A percentile compares a stretch with the other conserved stretches of the same genome.
These are phyloP conservation scores for Daldinia concentrica DNA, from an alignment of 495 filamentous ascomycete genomes.

Conservation along the genomic window DNA sequence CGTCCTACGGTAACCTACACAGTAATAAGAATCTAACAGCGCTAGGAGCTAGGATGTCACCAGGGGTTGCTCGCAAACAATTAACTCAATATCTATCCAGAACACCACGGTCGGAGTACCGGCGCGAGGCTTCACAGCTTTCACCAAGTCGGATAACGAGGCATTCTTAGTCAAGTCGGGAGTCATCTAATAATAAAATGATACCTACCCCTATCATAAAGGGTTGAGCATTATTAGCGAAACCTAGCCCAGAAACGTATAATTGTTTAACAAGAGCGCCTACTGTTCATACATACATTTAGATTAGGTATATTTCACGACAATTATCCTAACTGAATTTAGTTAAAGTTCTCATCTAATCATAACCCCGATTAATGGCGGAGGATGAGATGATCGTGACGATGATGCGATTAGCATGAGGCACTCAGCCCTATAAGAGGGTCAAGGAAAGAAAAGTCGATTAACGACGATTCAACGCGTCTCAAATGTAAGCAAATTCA, in stretches of 20 bases:
- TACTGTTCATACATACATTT: neutral
- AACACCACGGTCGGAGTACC: constrained; percentile 9
- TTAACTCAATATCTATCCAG: constrained; percentile 9
- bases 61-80: constrained; percentile 21
- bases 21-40: constrained; percentile 15
- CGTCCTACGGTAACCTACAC: neutral
- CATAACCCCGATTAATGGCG: neutral
- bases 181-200: neutral
- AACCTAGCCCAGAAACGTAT: neutral
- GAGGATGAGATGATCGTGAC: neutral
- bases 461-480: neutral
- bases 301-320: neutral
- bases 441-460: constrained; percentile 1
- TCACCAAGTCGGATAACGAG: neutral
- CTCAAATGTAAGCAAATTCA: constrained; percentile 10
- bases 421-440: constrained; percentile 35
- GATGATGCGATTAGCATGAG: constrained; percentile 7
- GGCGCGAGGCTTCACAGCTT: constrained; percentile 7
- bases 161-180: neutral
- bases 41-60: constrained; percentile 6
- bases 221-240: too few species aligned
- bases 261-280: neutral
- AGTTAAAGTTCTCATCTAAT: constrained; percentile 6
- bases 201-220: neutral
- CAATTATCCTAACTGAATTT: neutral